Conservation (phyloP, 768 basidiomycete species). For the Udeniomyces megalosporus region DNA sequence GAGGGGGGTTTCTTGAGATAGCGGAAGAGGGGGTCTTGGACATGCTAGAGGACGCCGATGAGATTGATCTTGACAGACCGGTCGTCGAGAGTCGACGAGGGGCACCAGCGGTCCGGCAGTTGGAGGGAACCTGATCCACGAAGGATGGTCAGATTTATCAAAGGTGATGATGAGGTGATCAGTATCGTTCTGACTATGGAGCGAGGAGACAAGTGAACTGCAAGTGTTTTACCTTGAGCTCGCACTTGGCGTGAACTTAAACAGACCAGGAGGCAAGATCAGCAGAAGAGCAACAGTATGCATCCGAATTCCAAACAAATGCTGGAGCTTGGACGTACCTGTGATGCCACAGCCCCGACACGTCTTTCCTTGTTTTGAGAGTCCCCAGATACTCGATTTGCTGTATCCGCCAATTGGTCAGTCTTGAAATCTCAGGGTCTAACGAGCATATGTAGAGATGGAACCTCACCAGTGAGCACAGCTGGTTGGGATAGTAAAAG, state of each 20-base stretch:
- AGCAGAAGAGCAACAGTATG: no score
- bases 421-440: no score
- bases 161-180: not conserved
- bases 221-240: conserved; percentile 47
- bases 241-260: conserved; percentile 62
- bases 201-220: not conserved
- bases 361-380: conserved; percentile 73
- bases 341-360: conserved; percentile 54
- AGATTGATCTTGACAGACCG: not conserved
- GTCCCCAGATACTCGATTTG: conserved; percentile 74
- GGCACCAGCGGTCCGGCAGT: conserved; percentile 1
- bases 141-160: no score
- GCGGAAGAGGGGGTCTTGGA: not conserved
- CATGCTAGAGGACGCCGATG: not conserved
- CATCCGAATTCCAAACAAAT: no score
- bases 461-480: conserved; percentile 47
- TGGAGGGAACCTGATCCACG: conserved; percentile 4
- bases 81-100: conserved; percentile 2
- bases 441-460: no score
- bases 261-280: no score
- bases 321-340: conserved; percentile 24
- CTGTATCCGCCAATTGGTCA: no score
- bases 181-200: not conserved
- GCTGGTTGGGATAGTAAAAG: conserved; percentile 68
- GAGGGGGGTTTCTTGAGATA: not conserved